A percentile compares a stretch with the other conserved stretches of the same genome.
Conservation (phyloP, 257 asterid species). For the Lycium ferocissimum region DNA sequence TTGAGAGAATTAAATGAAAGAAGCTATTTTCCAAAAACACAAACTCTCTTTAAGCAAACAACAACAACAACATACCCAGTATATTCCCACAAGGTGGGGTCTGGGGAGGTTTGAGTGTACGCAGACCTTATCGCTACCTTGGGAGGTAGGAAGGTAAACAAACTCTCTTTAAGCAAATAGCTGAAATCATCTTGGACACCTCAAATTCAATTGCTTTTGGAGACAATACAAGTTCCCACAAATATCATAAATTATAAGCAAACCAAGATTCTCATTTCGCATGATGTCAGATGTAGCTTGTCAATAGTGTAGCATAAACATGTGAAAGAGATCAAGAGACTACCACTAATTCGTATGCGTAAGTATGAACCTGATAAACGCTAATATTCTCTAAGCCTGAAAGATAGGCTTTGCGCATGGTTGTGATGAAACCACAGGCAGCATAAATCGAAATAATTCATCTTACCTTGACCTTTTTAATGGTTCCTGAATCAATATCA, state of each 20-base stretch:
- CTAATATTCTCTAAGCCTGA: background rate
- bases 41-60: background rate
- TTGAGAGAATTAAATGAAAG: background rate
- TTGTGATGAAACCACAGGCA: slow-evolving; percentile 29
- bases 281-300: background rate
- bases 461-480: slow-evolving; percentile 77
- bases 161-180: background rate
- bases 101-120: background rate
- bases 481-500: slow-evolving; percentile 64
- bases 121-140: no score
- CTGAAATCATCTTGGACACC: slow-evolving; percentile 6
- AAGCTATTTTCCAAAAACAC: background rate
- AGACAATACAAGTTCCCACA: background rate
- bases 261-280: background rate
- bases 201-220: slow-evolving; percentile 5
- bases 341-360: background rate
- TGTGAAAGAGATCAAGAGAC: background rate
- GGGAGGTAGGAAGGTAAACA: no score
- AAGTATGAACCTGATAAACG: background rate
- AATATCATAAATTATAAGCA: slow-evolving; percentile 1
- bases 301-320: background rate
- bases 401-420: background rate
- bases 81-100: no score
- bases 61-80: no score
- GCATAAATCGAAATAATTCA: slow-evolving; percentile 29